Base-by-base conservation (phyloP, 1,139 yeast species). In the Candida buenavistaensis region DNA sequence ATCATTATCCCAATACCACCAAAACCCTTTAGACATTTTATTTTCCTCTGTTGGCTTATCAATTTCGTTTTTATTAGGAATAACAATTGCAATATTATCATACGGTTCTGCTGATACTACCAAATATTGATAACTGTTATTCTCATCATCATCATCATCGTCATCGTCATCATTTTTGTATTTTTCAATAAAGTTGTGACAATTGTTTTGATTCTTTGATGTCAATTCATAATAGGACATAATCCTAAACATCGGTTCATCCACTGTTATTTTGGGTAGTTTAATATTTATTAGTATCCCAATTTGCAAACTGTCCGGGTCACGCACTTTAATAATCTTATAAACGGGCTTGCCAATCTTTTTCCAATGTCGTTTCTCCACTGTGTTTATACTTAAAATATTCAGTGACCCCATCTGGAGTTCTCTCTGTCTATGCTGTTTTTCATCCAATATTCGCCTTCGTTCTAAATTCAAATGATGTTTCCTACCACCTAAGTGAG, bases 91-190 rank as follows among this genome's bases (percentile, higher is more conserved):
- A 11, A 85, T 67, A 36, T 82, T 84, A 39, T 86, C 92, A 55
- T 86, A 88, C 1, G 96, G 96, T 51, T 86, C 95, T 0, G 86
- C 94, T 16, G 87, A 78, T 0, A 87, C 58, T n/a, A 87, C 76
- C 43, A 88, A 52, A 50, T 82, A 87, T 55, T 84, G 95, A 56
- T 50, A 59, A 59, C 37, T 59, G 49, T 34, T 49, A 5, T 57
- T 50, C 14, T 46, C 52, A n/a, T 43, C 45, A 5, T 42, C 44
- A n/a, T 44, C 51, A 4, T 37, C 44, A 13, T 44, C 47, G 13
- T 51, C 50, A 7, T 42, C 32, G 14, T 31, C 32, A 23, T 38
- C 23, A 11, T 28, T 21, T 17, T 29, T 29, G 22, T 23, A 29
- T 15, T 42, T 42, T 15, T 52, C 52, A 4, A 65, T 41, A 36